Base-by-base conservation (phyloP, 2,329 filamentous ascomycete species). In the Clonostachys chloroleuca region DNA sequence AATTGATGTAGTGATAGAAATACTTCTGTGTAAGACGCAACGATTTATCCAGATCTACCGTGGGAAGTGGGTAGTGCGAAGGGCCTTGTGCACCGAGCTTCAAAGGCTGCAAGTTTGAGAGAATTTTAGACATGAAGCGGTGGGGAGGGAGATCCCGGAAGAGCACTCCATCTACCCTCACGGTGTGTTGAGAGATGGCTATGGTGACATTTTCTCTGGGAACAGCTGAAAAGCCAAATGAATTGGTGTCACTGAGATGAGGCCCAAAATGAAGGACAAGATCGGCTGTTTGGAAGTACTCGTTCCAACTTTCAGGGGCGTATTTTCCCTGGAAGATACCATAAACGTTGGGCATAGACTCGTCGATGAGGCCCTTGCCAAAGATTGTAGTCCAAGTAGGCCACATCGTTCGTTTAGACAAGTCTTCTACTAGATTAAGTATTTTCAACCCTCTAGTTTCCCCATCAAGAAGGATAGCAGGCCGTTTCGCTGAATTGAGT, bases 301-400 rank as follows among this genome's bases (percentile, higher is more conserved):
- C 24, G 8, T 10, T 10, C 24, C 24, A 30, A 3, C 24, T 30
- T 10, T 30, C 44, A 86, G 84, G 50, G 83, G 83, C 84, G 94
- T 92, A 50, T 82, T 77, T 9, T 94, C 77, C 42, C 84, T 83
- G 0, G 87, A 95, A 95, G 6, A 95, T 87, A 52, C 91, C 91
- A 18, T 87, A 87, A 55, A 86, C 95, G 59, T 81, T 87, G 16
- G 77, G 71, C 42, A 87, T 77, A 3, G 78, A 79, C 65, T 96
- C 90, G 57, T 94, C 78, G 42, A 96, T 79, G 17, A 87, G 86
- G n/a, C 89, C 81, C 69, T 95, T 95, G 42, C 90, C 90, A 86
- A 95, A 95, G 3, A 90, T 89, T 0, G 89, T 87, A n/a, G 92
- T 87, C 56, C 94, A 95, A 0, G 88, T 86, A 5, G 91, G 90